Evolutionary conservation across 2,329 filamentous ascomycete genomes (phyloP).

Genomic region (Alternaria incomplexa): DNA sequence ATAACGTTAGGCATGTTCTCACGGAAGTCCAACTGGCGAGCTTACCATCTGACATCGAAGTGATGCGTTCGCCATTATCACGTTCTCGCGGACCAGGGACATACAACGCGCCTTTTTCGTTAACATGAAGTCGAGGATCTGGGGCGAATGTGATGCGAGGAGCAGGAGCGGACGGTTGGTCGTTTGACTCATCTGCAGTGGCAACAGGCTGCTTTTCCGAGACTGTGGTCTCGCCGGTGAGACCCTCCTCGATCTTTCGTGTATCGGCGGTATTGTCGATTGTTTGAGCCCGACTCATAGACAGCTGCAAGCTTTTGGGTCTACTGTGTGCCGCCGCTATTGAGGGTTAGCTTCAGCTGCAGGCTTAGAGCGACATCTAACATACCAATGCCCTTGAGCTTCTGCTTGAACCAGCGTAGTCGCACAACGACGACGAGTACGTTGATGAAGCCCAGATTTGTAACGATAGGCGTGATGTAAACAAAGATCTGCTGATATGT

Average conservation of each 20-base stretch:
- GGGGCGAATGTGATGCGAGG: conserved; percentile 12
- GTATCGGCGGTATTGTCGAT: background rate
- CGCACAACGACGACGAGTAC: conserved; percentile 86
- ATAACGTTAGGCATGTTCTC: background rate
- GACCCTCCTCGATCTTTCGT: conserved; percentile 6
- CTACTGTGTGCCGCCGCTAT: conserved; percentile 64
- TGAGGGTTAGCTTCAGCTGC: background rate
- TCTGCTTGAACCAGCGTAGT: conserved; percentile 97
- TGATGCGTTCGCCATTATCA: conserved; percentile 2
- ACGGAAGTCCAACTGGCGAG: background rate
- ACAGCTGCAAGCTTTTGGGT: background rate
- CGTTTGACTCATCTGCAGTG: background rate
- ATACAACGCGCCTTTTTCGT: conserved; percentile 3
- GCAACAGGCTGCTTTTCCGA: background rate
- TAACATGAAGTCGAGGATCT: background rate
- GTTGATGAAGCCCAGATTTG: conserved; percentile 51
- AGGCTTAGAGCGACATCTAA: background rate
- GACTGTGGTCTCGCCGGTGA: conserved; percentile 5
- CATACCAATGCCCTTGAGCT: conserved; percentile 81
- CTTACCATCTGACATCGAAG: conserved; percentile 2
- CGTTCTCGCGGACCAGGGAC: conserved; percentile 9
- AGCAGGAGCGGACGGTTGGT: background rate
- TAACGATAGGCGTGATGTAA: conserved; percentile 44
- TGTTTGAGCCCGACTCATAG: background rate
- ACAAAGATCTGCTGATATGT: conserved; percentile 58